Base-by-base conservation (phyloP, 192 early-diverging fungal genomes). In the Pilaira anomala region DNA sequence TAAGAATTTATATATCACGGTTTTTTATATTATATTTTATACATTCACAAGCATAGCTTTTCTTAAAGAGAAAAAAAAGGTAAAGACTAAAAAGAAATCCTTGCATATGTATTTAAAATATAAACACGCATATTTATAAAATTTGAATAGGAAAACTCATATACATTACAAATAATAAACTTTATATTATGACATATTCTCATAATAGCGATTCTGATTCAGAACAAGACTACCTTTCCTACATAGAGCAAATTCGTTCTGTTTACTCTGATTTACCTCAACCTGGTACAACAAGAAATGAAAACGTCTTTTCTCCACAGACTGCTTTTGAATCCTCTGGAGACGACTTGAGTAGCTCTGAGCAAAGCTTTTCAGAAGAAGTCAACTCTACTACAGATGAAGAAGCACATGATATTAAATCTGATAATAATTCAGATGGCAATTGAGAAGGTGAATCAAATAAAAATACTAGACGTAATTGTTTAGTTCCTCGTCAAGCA, bases 321-420 rank as follows among this genome's bases (percentile, higher is more conserved):
- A 58, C 36, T 22, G 40, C 56, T n/a, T 22, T 58, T 7, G 56
- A 18, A 4, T 54, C 28, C 3, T 58, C 56, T 42, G 56, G 19
- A 24, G 56, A 36, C 33, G 33, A 7, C 1, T 58, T 25, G 16
- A 46, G 44, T 13, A 46, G 44, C 13, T 16, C 7, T 4, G 44
- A 46, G 5, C 60, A 48, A 48, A 61, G 30, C 9, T 16, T 53
- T 11, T 9, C 33, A 9, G 33, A 50, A n/a, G n/a, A n/a, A 50
- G 48, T 22, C 48, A 19, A 50, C 3, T 57, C 22, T 57, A 57
- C 55, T 7, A 57, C 18, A 19, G 55, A 57, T 22, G 56, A 58
- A n/a, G 56, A 58, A 3, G 5, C 22, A 8, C 16, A 58, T 14
- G 33, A 58, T 14, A 42, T n/a, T 18, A 40, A 36, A 13, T 58